phyloP scores from a whole-genome alignment of 306 rosid genomes.

The Bauhinia variegata region DNA sequence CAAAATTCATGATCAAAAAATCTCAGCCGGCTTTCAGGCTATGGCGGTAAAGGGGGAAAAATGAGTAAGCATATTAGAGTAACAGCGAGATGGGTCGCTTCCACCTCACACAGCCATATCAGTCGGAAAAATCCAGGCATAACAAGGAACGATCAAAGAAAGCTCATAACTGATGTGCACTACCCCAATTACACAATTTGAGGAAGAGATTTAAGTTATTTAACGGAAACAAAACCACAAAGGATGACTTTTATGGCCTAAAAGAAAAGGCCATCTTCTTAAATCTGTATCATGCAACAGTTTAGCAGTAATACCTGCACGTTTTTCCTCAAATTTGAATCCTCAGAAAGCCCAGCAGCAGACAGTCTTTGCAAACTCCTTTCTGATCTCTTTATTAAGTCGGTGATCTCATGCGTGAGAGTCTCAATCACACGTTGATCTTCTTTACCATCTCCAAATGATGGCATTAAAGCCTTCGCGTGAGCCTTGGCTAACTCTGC shows the following conservation, averaged over 20 bases:
- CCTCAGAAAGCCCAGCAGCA: conserved; percentile 90
- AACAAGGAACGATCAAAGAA: too few species aligned
- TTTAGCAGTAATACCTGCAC: conserved; percentile 75
- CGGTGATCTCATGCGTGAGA: conserved; percentile 82
- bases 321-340: conserved; percentile 89
- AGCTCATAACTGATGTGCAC: too few species aligned
- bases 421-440: conserved; percentile 83
- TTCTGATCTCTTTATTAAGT: conserved; percentile 81
- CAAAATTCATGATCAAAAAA: conserved; percentile 12
- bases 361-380: conserved; percentile 75
- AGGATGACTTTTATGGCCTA: neutral
- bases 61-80: conserved; percentile 4
- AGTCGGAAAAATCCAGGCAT: conserved; percentile 11
- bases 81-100: conserved; percentile 5
- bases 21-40: conserved; percentile 14
- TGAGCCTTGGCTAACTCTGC: conserved; percentile 87
- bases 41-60: conserved; percentile 4
- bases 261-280: conserved; percentile 35
- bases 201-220: too few species aligned
- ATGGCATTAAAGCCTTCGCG: conserved; percentile 92
- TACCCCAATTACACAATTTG: too few species aligned
- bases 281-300: conserved; percentile 2
- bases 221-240: too few species aligned
- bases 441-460: conserved; percentile 93
- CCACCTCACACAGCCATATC: neutral